These are phyloP conservation scores for Stemphylium lycopersici DNA, from an alignment of 2,329 filamentous ascomycete species.

Conservation along the genomic window DNA sequence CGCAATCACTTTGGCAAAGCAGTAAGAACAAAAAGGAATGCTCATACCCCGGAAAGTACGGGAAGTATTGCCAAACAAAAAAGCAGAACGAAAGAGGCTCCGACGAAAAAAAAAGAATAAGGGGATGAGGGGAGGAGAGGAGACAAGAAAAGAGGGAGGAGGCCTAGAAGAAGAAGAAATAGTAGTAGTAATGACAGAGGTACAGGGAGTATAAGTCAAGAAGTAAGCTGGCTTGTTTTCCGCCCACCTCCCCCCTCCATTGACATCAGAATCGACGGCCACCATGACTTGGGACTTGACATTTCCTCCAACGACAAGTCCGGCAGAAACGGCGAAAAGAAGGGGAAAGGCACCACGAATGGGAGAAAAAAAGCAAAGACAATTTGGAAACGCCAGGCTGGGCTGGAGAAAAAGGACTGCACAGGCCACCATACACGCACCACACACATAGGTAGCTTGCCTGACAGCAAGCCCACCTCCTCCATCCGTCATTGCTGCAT, in stretches of 20 bases:
- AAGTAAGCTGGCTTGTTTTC: not conserved
- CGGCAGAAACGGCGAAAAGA: conserved; percentile 2
- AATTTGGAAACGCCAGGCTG: conserved; percentile 13
- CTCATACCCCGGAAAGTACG: conserved; percentile 1
- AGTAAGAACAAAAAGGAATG: not conserved
- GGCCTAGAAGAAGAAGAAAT: no score
- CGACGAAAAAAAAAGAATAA: not conserved
- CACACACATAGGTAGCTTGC: no score
- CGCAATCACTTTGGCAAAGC: not conserved
- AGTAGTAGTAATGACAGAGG: not conserved
- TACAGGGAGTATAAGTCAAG: not conserved
- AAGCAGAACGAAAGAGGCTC: not conserved
- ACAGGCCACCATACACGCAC: conserved; percentile 6
- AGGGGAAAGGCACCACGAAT: no score
- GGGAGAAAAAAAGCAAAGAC: conserved; percentile 18
- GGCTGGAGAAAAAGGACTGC: conserved; percentile 5
- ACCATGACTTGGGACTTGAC: conserved; percentile 7
- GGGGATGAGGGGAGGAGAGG: not conserved
- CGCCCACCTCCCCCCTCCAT: not conserved
- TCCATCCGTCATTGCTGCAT: conserved; percentile 5
- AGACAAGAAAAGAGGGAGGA: conserved; percentile 1
- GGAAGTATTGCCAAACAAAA: not conserved
- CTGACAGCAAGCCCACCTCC: not conserved
- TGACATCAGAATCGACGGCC: conserved; percentile 6
- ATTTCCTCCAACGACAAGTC: conserved; percentile 1